A percentile compares a stretch with the other conserved stretches of the same genome.
These are phyloP conservation scores for Datisca glomerata DNA, from an alignment of 306 rosid species.

Conservation along the genomic window DNA sequence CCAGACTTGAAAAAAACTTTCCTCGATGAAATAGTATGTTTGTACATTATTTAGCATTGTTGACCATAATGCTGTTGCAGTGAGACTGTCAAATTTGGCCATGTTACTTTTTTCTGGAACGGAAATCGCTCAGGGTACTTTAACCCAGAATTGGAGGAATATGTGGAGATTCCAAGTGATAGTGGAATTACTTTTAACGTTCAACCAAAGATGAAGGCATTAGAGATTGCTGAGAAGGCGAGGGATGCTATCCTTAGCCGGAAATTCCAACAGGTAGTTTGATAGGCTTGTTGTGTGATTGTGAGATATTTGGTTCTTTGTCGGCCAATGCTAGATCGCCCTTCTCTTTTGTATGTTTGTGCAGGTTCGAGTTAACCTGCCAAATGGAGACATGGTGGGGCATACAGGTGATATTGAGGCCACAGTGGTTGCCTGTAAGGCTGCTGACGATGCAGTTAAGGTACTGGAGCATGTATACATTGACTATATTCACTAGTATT, in stretches of 20 bases:
- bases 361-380: constrained; percentile 92
- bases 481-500: not conserved
- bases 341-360: constrained; percentile 7
- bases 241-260: constrained; percentile 82
- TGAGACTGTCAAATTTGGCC: constrained; percentile 97
- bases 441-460: constrained; percentile 91
- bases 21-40: too few relatives aligned
- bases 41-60: too few relatives aligned
- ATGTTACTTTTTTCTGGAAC: constrained; percentile 98
- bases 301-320: constrained; percentile 3
- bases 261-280: constrained; percentile 56
- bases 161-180: constrained; percentile 93
- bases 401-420: constrained; percentile 91
- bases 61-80: constrained; percentile 23
- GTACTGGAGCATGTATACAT: constrained; percentile 18
- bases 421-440: constrained; percentile 95
- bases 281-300: constrained; percentile 4
- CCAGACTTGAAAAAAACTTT: too few relatives aligned
- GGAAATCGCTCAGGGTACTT: constrained; percentile 96
- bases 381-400: constrained; percentile 98
- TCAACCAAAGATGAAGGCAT: constrained; percentile 84
- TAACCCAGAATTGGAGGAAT: constrained; percentile 56
- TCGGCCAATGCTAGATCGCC: not conserved
- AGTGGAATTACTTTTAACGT: constrained; percentile 83
- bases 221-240: constrained; percentile 81